Percentiles rank a stretch among this genome's conserved stretches.
Conservation (phyloP, 2,329 filamentous ascomycete species). For the Didymella sp. region DNA sequence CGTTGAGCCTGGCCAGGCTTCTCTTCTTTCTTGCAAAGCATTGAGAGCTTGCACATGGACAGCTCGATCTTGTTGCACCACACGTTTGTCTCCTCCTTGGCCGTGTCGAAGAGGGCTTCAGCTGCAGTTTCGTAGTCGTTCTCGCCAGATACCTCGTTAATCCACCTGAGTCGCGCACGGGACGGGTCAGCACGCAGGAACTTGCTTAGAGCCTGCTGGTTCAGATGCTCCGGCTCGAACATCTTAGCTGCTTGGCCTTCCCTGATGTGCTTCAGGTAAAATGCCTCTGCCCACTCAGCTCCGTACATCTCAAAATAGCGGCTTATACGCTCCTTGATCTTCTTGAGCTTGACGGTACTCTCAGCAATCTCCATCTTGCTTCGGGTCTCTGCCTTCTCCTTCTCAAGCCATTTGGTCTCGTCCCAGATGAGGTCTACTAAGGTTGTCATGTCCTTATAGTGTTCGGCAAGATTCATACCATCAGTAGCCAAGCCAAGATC, state of each 20-base stretch:
- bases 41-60: conserved; percentile 81
- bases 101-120: conserved; percentile 72
- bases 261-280: conserved; percentile 79
- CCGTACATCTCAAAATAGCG: conserved; percentile 69
- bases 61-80: conserved; percentile 96
- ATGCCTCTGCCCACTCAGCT: conserved; percentile 73
- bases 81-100: conserved; percentile 75
- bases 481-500: conserved; percentile 62
- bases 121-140: conserved; percentile 77
- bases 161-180: conserved; percentile 86
- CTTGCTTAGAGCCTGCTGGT: conserved; percentile 74
- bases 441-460: conserved; percentile 67
- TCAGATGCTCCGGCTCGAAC: conserved; percentile 71
- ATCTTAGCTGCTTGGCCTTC: conserved; percentile 57
- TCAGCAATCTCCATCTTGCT: conserved; percentile 48
- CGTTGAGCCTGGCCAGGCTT: conserved; percentile 41
- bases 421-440: conserved; percentile 62
- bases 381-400: conserved; percentile 35
- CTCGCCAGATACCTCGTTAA: conserved; percentile 85
- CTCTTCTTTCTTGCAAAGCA: conserved; percentile 63
- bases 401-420: conserved; percentile 52
- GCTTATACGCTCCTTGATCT: conserved; percentile 53
- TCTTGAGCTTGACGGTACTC: conserved; percentile 51
- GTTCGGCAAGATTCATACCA: conserved; percentile 68
- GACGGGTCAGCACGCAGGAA: conserved; percentile 77